A percentile compares a stretch with the other conserved stretches of the same genome.
These are phyloP conservation scores for Clonostachys rhizophaga DNA, from an alignment of 2,329 filamentous ascomycete genomes.

Conservation along the genomic window DNA sequence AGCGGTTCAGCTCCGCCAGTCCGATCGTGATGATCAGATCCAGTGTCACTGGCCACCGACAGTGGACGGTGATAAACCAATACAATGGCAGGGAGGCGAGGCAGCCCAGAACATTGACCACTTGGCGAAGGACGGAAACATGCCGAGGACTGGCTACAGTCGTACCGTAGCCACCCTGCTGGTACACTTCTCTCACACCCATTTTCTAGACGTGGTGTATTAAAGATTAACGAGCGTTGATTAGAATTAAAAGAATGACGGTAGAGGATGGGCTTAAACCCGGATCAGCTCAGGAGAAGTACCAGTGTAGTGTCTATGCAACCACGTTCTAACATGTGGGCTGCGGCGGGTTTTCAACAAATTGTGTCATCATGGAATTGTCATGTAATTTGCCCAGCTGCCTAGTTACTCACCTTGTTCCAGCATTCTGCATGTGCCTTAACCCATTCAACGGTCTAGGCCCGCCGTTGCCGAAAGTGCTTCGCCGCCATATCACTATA, in stretches of 20 bases:
- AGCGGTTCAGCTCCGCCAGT: conserved; percentile 12
- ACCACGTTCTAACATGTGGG: too few relatives aligned
- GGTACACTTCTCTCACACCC: background rate
- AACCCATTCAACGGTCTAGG: too few relatives aligned
- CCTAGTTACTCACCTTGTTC: too few relatives aligned
- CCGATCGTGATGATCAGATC: conserved; percentile 11
- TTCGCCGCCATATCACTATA: too few relatives aligned
- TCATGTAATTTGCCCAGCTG: too few relatives aligned
- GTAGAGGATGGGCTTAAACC: background rate
- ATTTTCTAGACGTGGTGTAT: background rate
- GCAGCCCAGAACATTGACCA: conserved; percentile 10
- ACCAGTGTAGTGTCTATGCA: too few relatives aligned
- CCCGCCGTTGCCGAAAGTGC: too few relatives aligned
- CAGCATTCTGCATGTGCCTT: too few relatives aligned
- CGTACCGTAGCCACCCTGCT: background rate
- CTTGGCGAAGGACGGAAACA: conserved; percentile 7
- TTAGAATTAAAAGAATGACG: background rate
- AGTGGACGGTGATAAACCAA: conserved; percentile 10
- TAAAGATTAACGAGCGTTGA: background rate
- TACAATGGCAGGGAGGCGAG: conserved; percentile 9
- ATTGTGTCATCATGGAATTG: too few relatives aligned
- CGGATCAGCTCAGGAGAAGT: too few relatives aligned
- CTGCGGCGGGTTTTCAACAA: too few relatives aligned
- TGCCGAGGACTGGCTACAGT: conserved; percentile 2
- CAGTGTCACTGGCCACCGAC: conserved; percentile 12